Base-by-base conservation (phyloP, 2,329 filamentous ascomycete genomes). In the Ilyonectria destructans region DNA sequence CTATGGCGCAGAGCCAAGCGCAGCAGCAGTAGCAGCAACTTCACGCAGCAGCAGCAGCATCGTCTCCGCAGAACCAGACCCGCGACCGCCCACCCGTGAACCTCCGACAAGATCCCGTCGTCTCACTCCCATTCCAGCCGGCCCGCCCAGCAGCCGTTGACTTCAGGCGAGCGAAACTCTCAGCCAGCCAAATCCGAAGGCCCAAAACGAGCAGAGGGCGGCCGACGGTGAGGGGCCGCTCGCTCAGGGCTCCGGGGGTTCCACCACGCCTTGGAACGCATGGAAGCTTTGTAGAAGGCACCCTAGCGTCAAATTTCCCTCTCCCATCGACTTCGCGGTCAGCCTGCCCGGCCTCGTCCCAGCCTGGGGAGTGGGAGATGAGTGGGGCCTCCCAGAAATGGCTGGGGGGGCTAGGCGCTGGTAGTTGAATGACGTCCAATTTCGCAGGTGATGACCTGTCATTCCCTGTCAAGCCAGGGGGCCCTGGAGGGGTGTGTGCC, bases 391-490 rank as follows among this genome's bases (percentile, higher is more conserved):
- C 43, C 45, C 65, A 62, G 68, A 72, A 55, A 62, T 66, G 48
- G 71, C 65, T 66, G 67, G 73, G 67, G 65, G 57, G 60, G 58
- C 63, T 71, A 67, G 35, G 46, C 56, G 62, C 60, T 68, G 51
- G 58, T 65, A 69, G 62, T 72, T 76, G 68, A 72, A 76, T 76
- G 72, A 76, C 74, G 73, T 74, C 72, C 67, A 76, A 76, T 76
- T 76, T 76, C 74, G 64, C 62, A 67, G 62, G 52, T 68, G 65
- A 69, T 71, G 70, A 74, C 73, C 70, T 75, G 68, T 73, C 67
- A 70, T 56, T 65, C 62, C 67, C 65, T 45, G 51, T 52, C 57
- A 23, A 43, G 40, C 33, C 45, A 57, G 56, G 60, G 49, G 43
- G 46, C 43, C 59, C 56, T 26, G 19, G 49, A 43, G 56, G 56